phyloP scores from a whole-genome alignment of 495 filamentous ascomycete genomes.

The Aspergillus ostianus region DNA sequence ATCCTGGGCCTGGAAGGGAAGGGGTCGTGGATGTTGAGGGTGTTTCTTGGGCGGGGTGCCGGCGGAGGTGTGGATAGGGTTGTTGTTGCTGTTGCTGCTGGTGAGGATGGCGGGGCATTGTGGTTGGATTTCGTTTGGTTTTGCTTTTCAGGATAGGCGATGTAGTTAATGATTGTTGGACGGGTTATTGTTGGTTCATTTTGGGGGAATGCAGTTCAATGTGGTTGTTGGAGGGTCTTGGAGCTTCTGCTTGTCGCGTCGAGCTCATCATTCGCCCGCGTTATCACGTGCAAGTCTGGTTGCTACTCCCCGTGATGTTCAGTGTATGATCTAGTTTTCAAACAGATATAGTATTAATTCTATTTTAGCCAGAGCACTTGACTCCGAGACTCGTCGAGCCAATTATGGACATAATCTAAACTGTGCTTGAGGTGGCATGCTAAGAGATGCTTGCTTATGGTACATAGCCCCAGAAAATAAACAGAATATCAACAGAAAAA shows the following conservation, averaged over 20 bases:
- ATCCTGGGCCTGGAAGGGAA: constrained; percentile 10
- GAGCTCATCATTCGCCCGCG: neutral
- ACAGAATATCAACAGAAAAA: neutral
- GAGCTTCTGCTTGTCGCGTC: constrained; percentile 4
- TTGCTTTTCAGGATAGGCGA: neutral
- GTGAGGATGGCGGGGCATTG: constrained; percentile 29
- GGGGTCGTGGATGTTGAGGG: constrained; percentile 11
- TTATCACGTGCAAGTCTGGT: constrained; percentile 4
- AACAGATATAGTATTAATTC: neutral
- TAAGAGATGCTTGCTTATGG: neutral
- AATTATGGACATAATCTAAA: neutral
- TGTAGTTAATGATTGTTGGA: neutral
- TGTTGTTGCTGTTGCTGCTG: constrained; percentile 21
- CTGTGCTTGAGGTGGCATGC: neutral
- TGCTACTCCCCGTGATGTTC: neutral
- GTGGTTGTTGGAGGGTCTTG: neutral
- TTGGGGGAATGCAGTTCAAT: neutral
- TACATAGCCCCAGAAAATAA: neutral
- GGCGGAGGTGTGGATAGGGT: constrained; percentile 10
- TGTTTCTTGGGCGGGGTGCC: neutral
- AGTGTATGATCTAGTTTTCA: neutral
- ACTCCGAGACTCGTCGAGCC: neutral
- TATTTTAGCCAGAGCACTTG: neutral
- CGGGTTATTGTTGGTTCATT: neutral
- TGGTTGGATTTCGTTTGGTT: neutral